phyloP scores from a whole-genome alignment of 139 green algal genomes.

The Astrephomene gubernaculifera region DNA sequence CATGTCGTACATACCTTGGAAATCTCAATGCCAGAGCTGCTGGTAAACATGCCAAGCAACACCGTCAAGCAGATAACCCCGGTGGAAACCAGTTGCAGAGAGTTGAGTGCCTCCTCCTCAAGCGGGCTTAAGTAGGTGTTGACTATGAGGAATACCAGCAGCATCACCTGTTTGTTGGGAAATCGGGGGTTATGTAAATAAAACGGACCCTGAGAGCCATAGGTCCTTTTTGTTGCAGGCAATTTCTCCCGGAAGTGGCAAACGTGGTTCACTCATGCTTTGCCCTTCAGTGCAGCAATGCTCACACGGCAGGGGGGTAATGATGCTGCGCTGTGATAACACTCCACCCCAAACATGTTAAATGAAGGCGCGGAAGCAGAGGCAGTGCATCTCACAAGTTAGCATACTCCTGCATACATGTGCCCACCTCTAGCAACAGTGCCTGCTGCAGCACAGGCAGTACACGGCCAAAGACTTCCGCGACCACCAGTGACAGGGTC shows the following conservation, averaged over 20 bases:
- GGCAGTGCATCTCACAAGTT: not conserved
- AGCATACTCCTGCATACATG: not conserved
- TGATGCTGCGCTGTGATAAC: too few species aligned
- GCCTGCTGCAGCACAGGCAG: conserved; percentile 8
- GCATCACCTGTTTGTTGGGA: not conserved
- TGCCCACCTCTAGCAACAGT: conserved; percentile 4
- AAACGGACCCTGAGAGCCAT: not conserved
- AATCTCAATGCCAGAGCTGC: too few species aligned
- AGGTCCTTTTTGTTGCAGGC: not conserved
- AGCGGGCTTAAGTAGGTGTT: conserved; percentile 16
- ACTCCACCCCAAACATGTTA: not conserved
- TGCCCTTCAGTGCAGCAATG: not conserved
- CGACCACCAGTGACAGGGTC: conserved; percentile 21
- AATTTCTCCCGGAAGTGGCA: not conserved
- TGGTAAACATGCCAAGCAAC: conserved; percentile 21
- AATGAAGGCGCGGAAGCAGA: too few species aligned
- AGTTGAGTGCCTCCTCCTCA: not conserved
- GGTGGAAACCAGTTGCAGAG: conserved; percentile 16
- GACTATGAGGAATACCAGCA: conserved; percentile 7
- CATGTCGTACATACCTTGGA: too few species aligned
- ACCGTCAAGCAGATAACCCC: conserved; percentile 21
- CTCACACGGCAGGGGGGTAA: too few species aligned
- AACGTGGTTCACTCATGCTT: not conserved
- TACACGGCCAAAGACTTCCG: conserved; percentile 15
- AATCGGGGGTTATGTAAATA: not conserved